A percentile compares a stretch with the other conserved stretches of the same genome.
Conservation (phyloP, 2,329 filamentous ascomycete genomes). For the Neocatenulostroma microsporum region DNA sequence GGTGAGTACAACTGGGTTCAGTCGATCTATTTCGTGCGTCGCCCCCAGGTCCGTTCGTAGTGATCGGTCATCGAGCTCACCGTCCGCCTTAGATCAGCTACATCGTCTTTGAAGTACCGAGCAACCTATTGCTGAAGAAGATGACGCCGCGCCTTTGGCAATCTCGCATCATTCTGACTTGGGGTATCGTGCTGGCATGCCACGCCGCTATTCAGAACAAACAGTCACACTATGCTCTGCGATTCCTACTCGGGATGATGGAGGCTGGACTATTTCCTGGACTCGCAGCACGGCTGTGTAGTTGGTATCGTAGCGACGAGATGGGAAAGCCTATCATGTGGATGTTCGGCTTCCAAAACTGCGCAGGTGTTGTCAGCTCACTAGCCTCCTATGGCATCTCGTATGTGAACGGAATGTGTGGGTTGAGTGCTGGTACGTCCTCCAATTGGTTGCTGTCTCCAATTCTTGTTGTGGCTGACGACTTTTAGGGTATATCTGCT, state of each 20-base stretch:
- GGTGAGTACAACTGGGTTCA: constrained; percentile 58
- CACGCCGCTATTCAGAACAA: constrained; percentile 46
- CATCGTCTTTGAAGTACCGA: constrained; percentile 39
- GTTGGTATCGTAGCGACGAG: constrained; percentile 30
- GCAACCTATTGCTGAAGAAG: constrained; percentile 38
- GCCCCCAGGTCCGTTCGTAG: too few species aligned
- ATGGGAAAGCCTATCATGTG: constrained; percentile 27
- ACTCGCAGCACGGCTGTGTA: constrained; percentile 27
- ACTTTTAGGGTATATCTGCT: constrained; percentile 54
- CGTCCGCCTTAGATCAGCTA: too few species aligned
- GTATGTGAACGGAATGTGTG: constrained; percentile 50
- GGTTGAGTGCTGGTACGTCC: constrained; percentile 57
- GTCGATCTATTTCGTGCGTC: constrained; percentile 62
- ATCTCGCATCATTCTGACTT: constrained; percentile 25
- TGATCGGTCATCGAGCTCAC: too few species aligned
- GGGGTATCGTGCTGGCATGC: constrained; percentile 27
- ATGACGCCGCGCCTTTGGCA: constrained; percentile 38
- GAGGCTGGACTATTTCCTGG: constrained; percentile 54
- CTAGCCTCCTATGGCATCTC: constrained; percentile 41
- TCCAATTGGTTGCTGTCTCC: neutral
- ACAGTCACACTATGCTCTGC: constrained; percentile 40
- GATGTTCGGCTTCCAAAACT: constrained; percentile 27
- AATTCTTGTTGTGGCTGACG: neutral
- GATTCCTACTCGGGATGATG: constrained; percentile 39
- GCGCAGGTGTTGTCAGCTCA: constrained; percentile 32